These are phyloP conservation scores for Sclerospora graminicola DNA, from an alignment of 352 stramenopile species.

Conservation along the genomic window DNA sequence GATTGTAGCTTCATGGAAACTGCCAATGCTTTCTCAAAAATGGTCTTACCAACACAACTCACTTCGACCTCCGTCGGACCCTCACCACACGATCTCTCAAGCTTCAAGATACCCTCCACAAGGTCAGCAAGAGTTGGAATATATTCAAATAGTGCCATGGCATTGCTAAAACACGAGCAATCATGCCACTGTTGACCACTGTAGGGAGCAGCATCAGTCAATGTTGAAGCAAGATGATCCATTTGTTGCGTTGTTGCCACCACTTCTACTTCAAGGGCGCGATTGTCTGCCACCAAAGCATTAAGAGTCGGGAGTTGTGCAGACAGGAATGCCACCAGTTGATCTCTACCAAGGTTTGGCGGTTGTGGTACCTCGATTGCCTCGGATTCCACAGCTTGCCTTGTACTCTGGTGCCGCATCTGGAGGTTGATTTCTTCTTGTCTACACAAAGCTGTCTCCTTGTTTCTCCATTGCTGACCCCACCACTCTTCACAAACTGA, in stretches of 20 bases:
- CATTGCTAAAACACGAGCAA: conserved; percentile 19
- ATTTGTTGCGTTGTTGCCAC: conserved; percentile 44
- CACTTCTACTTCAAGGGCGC: conserved; percentile 19
- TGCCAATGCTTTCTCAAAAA: conserved; percentile 19
- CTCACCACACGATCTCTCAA: conserved; percentile 30
- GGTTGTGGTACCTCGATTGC: not conserved
- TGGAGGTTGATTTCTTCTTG: conserved; percentile 8
- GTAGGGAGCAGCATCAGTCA: conserved; percentile 3
- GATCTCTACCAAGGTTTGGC: conserved; percentile 13
- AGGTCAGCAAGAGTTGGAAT: conserved; percentile 31
- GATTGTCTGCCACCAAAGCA: conserved; percentile 25
- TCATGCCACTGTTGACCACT: conserved; percentile 16
- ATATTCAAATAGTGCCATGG: conserved; percentile 29
- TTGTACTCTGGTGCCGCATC: conserved; percentile 17
- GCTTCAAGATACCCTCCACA: conserved; percentile 37
- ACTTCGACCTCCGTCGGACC: conserved; percentile 30
- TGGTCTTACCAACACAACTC: conserved; percentile 21
- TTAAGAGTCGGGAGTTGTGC: conserved; percentile 29
- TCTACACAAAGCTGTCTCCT: conserved; percentile 6
- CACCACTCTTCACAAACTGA: conserved; percentile 13
- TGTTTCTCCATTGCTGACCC: conserved; percentile 7
- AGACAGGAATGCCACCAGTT: conserved; percentile 32
- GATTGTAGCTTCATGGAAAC: conserved; percentile 5
- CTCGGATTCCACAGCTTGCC: conserved; percentile 11
- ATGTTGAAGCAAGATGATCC: conserved; percentile 31